Percentiles rank a stretch among this genome's conserved stretches.
phyloP scores from a whole-genome alignment of 2,329 filamentous ascomycete genomes.

The Emergomyces pasteurianus region DNA sequence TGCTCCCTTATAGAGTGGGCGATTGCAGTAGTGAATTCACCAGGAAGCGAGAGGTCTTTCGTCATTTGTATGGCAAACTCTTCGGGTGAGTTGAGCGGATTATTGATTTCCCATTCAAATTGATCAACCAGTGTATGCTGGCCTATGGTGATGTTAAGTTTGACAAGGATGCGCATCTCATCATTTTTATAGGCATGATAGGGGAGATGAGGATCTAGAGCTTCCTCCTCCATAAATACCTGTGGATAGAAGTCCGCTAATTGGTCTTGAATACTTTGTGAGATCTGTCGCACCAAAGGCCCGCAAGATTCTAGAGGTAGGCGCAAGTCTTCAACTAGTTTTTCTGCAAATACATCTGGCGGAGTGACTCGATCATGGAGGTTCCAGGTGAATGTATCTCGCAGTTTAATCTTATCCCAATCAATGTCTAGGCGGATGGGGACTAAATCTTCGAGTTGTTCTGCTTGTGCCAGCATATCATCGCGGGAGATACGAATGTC shows the following conservation, averaged over 20 bases:
- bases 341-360: conserved; percentile 72
- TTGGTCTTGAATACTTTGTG: conserved; percentile 70
- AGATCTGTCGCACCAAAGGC: conserved; percentile 50
- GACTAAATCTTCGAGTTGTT: conserved; percentile 82
- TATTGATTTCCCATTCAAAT: conserved; percentile 99
- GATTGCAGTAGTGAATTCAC: conserved; percentile 94
- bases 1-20: conserved; percentile 97
- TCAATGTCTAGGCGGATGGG: conserved; percentile 88
- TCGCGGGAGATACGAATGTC: conserved; percentile 63
- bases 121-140: conserved; percentile 89
- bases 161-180: conserved; percentile 93
- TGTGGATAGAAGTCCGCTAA: conserved; percentile 89
- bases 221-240: conserved; percentile 77
- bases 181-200: conserved; percentile 97
- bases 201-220: conserved; percentile 76
- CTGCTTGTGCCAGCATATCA: conserved; percentile 73
- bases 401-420: conserved; percentile 85
- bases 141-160: conserved; percentile 95
- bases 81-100: conserved; percentile 83
- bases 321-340: conserved; percentile 73
- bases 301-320: conserved; percentile 56
- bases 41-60: conserved; percentile 75
- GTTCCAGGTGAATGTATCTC: conserved; percentile 98
- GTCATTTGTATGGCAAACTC: conserved; percentile 88
- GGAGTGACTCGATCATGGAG: conserved; percentile 77